Conservation (phyloP, 2,329 filamentous ascomycete species). For the Periconia sp. region DNA sequence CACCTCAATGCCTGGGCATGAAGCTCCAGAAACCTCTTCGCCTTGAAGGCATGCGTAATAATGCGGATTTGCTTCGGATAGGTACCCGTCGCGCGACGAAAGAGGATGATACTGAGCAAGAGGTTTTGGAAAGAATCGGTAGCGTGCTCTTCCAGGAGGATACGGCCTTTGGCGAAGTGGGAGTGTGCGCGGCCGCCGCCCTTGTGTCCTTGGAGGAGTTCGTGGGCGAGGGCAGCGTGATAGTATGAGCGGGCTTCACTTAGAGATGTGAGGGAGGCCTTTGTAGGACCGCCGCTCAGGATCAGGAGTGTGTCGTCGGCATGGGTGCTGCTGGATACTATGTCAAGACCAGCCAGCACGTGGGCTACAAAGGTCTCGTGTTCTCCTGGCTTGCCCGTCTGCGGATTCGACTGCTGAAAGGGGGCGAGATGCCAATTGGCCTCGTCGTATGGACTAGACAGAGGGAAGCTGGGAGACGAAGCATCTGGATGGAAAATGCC, state of each 20-base stretch:
- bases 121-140: constrained; percentile 89
- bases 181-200: constrained; percentile 29
- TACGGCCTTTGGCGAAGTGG: constrained; percentile 47
- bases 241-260: constrained; percentile 47
- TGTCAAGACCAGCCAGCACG: constrained; percentile 67
- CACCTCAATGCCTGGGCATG: constrained; percentile 52
- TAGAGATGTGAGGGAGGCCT: constrained; percentile 29
- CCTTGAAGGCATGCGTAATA: constrained; percentile 57
- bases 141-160: constrained; percentile 72
- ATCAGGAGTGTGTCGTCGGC: constrained; percentile 59
- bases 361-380: constrained; percentile 81
- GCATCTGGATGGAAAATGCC: constrained; percentile 67
- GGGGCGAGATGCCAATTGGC: constrained; percentile 70
- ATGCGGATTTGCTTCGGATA: constrained; percentile 52
- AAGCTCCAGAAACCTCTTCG: constrained; percentile 48
- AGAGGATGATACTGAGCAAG: constrained; percentile 73
- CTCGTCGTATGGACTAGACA: constrained; percentile 42
- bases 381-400: constrained; percentile 63
- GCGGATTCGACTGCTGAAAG: constrained; percentile 65
- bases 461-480: constrained; percentile 29
- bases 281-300: constrained; percentile 71
- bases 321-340: constrained; percentile 55
- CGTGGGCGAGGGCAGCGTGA: constrained; percentile 35
- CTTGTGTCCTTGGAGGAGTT: constrained; percentile 26
- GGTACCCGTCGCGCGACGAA: constrained; percentile 44